Base-by-base conservation (phyloP, 2,329 filamentous ascomycete genomes). In the Phymatotrichopsis omnivora region DNA sequence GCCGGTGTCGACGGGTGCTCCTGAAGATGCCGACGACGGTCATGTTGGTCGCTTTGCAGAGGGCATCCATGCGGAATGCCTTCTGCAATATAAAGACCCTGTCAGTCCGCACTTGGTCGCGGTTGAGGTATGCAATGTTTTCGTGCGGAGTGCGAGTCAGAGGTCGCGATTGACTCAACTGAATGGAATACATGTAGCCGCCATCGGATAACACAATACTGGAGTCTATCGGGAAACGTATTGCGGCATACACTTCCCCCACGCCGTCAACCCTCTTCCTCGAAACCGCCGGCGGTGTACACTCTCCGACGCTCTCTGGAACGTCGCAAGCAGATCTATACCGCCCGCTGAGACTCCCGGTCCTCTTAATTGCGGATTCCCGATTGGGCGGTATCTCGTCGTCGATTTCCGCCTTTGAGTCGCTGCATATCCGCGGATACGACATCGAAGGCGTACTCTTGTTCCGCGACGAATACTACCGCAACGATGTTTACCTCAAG, bases 231-330 rank as follows among this genome's bases (percentile, higher is more conserved):
- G 65, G 70, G 36, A 59, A 64, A 1, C 64, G 69, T 43, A 65
- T 72, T 1, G 60, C 62, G 5, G 55, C 63, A n/a, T 67, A 67
- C 42, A 67, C 71, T 3, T 57, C 60, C 16, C 55, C 56, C 2
- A 63, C 64, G 4, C 61, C 66, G 34, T 73, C 73, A n/a, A 75
- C 79, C 63, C 65, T 82, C 1, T 71, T 93, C 35, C 68, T 91
- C 34, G 85, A 93, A 61, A 91, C 85, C 2, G 84, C 85, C 1
- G 85, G 84, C 1, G 85, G 85, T 1, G 81, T 89, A 0, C 77
- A 89, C 51, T 89, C 83, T 0, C 85, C 85, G 0, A 75, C 75
- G 0, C 85, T 84, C 1, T 83, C 80, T 27, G 82, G 83, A 7
- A 80, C 71, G 2, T 76, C 80, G 0, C 85, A 93, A 59, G 83